These are phyloP conservation scores for Fusarium solani-melongenae DNA, from an alignment of 2,329 filamentous ascomycete genomes.

Conservation along the genomic window DNA sequence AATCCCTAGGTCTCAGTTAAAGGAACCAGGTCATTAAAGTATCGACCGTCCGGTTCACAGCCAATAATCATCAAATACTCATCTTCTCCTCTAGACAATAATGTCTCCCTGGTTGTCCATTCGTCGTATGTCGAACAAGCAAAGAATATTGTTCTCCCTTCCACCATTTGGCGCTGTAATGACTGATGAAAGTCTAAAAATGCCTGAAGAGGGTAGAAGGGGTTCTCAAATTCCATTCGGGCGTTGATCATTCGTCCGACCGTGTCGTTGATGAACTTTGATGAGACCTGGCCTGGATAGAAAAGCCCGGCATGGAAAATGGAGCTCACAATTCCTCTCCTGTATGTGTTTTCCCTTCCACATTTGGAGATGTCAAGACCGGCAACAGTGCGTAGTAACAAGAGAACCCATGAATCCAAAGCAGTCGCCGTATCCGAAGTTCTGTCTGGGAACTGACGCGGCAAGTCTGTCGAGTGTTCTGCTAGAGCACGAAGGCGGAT, in stretches of 20 bases:
- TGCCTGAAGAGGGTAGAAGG: neutral
- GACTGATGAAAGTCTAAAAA: neutral
- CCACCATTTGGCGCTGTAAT: neutral
- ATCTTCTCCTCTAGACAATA: neutral
- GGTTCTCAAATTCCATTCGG: neutral
- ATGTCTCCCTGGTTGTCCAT: neutral
- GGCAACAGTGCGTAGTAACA: neutral
- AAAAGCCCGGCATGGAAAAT: neutral
- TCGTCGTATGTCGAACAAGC: neutral
- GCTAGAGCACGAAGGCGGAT: neutral
- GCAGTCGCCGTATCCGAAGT: neutral
- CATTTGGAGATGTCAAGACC: neutral
- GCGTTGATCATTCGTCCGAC: neutral
- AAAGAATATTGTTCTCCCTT: neutral
- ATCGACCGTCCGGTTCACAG: neutral
- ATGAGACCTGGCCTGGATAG: neutral
- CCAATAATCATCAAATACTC: neutral
- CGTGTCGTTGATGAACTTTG: neutral
- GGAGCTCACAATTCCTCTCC: neutral
- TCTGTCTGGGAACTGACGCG: neutral
- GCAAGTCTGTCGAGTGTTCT: neutral
- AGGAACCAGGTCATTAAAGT: neutral
- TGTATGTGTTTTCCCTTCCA: neutral
- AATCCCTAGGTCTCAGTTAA: rapidly evolving
- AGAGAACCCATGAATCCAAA: neutral